Percentiles rank a stretch among this genome's conserved stretches.
Conservation (phyloP, 495 filamentous ascomycete species). For the Delitschia confertaspora region DNA sequence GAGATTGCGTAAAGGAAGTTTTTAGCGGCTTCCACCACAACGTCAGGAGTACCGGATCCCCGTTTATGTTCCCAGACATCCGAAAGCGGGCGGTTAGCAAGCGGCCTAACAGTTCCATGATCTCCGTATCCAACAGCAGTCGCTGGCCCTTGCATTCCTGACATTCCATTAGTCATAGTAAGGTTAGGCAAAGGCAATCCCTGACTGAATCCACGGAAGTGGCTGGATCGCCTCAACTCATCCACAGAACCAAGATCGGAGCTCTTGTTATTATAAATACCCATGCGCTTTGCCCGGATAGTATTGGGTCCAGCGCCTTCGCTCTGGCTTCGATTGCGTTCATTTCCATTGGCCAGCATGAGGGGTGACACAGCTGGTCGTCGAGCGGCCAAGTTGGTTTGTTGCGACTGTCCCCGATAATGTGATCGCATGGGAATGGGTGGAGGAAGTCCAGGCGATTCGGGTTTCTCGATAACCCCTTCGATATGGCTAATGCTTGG, state of each 20-base stretch:
- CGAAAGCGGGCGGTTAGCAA: slow-evolving; percentile 63
- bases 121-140: slow-evolving; percentile 22
- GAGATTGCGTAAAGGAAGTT: slow-evolving; percentile 81
- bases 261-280: slow-evolving; percentile 67
- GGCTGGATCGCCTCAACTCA: slow-evolving; percentile 69
- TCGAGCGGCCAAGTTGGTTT: slow-evolving; percentile 39
- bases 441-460: slow-evolving; percentile 40
- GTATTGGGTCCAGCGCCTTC: slow-evolving; percentile 66
- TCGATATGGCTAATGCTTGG: slow-evolving; percentile 52
- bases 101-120: slow-evolving; percentile 51
- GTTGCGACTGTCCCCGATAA: slow-evolving; percentile 67
- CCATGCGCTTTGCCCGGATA: slow-evolving; percentile 66
- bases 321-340: slow-evolving; percentile 82
- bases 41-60: slow-evolving; percentile 48
- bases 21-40: slow-evolving; percentile 69
- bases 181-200: slow-evolving; percentile 14
- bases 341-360: slow-evolving; percentile 67
- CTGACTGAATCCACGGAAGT: slow-evolving; percentile 65
- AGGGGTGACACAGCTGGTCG: slow-evolving; percentile 63
- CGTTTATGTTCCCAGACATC: slow-evolving; percentile 45
- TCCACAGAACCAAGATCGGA: slow-evolving; percentile 67
- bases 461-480: slow-evolving; percentile 16
- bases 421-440: slow-evolving; percentile 70
- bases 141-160: slow-evolving; percentile 18
- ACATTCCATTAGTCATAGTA: slow-evolving; percentile 13